Base-by-base conservation (phyloP, 2,329 filamentous ascomycete species). In the Sporothrix phasma region DNA sequence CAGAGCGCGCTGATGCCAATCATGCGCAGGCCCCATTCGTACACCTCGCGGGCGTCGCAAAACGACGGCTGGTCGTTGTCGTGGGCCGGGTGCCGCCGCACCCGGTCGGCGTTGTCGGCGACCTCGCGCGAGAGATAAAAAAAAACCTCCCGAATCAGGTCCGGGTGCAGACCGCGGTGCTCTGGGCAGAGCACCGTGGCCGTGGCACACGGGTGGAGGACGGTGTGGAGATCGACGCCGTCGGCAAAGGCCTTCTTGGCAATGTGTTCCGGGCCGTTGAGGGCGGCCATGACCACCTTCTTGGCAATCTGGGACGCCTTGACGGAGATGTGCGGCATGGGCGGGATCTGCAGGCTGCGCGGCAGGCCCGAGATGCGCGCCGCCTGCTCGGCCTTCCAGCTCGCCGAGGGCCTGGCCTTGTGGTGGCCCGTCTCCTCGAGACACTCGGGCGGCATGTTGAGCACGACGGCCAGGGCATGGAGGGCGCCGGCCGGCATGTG, bases 91-190 rank as follows among this genome's bases (percentile, higher is more conserved):
- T 69, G 67, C 1, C 61, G 63, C 5, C 68, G 66, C 10, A 69
- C 17, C 2, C 31, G 24, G 41, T 69, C 68, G 11, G 68, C 66
- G 1, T 61, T 37, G 59, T 68, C 60, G 10, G 65, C 60, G 13
- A 67, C 66, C 62, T 70, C 69, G 13, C 54, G 63, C 5, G 92
- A 43, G 3, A 70, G 43, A 29, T 62, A 61, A 37, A 65, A 45
- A 41, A 70, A 70, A 1, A 69, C 26, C 26, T 68, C 61, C 19
- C 68, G 68, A 7, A 70, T 29, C 3, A 71, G 29, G 8, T 19
- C 62, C 13, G 70, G 70, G 51, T 71, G 67, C 17, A 72, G 63
- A 19, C 58, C 59, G 17, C 49, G 49, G 43, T 71, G 70, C 0
- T 65, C 66, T 6, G 7, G 8, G 64, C 70, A 71, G 24, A 72